Conservation (phyloP, 73 alveolate species). For the Paramecium tetraurelia region DNA sequence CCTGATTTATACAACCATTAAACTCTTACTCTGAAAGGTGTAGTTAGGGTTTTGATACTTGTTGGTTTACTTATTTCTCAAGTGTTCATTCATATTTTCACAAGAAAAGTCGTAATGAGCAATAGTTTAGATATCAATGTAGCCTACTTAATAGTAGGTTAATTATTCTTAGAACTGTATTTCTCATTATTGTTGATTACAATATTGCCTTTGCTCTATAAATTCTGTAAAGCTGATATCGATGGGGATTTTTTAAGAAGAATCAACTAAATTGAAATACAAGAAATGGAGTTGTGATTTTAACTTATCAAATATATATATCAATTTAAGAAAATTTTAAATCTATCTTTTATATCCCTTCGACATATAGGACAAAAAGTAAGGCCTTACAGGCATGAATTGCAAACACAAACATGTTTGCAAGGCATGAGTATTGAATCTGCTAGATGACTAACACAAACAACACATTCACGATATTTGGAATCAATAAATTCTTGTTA, state of each 20-base stretch:
- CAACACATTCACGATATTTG: neutral
- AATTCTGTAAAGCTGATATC: neutral
- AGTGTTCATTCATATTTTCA: neutral
- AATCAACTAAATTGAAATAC: neutral
- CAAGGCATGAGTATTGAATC: neutral
- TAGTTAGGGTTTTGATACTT: neutral
- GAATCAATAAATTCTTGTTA: neutral
- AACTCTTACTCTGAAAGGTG: neutral
- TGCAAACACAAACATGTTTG: neutral
- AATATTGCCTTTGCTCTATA: neutral
- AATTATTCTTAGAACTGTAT: neutral
- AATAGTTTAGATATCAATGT: neutral
- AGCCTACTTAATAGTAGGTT: neutral
- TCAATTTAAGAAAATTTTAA: neutral
- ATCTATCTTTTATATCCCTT: neutral
- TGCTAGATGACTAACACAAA: neutral
- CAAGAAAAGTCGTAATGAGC: neutral
- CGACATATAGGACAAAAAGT: neutral
- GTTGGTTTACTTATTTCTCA: neutral
- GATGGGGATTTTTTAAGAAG: conserved; percentile 14
- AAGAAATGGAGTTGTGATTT: conserved; percentile 43
- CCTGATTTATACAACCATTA: neutral
- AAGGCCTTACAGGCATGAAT: neutral
- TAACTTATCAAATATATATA: neutral
- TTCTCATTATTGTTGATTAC: neutral